Evolutionary conservation across 306 rosid genomes (phyloP).

Genomic region (Phaseolus lunatus): DNA sequence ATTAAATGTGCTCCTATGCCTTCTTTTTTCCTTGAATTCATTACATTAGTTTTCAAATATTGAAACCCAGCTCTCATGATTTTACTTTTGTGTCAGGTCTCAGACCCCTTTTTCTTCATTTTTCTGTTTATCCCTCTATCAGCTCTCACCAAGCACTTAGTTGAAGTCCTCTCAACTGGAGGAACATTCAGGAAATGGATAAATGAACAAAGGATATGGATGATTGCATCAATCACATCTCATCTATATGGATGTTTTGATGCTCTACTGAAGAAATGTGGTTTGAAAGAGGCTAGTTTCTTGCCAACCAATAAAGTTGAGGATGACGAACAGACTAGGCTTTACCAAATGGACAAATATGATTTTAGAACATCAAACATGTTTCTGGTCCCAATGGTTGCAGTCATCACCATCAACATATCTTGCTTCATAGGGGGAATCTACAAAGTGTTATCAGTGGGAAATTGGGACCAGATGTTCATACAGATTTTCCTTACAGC

Average conservation of each 20-base stretch:
- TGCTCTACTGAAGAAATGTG: constrained; percentile 56
- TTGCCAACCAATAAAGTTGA: constrained; percentile 65
- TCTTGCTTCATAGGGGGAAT: constrained; percentile 53
- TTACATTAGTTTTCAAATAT: constrained; percentile 25
- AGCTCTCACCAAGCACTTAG: constrained; percentile 40
- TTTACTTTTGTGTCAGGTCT: constrained; percentile 52
- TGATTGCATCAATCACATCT: constrained; percentile 61
- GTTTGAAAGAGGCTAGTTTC: constrained; percentile 59
- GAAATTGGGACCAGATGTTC: constrained; percentile 47
- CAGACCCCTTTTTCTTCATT: constrained; percentile 52
- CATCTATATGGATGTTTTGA: constrained; percentile 60
- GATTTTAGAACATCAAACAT: constrained; percentile 63
- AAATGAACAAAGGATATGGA: constrained; percentile 70
- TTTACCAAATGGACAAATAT: constrained; percentile 58
- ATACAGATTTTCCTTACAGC: constrained; percentile 44
- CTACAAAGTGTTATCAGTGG: constrained; percentile 44
- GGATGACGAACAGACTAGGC: constrained; percentile 51
- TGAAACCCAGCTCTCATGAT: neutral
- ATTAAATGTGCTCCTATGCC: neutral
- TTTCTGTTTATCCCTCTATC: constrained; percentile 58
- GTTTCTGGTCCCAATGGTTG: constrained; percentile 62
- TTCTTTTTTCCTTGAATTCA: neutral
- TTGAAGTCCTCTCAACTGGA: constrained; percentile 60
- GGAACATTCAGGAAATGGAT: constrained; percentile 53
- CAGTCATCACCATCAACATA: constrained; percentile 53